Base-by-base conservation (phyloP, 116 monocot genomes). In the Trichopus zeylanicus region DNA sequence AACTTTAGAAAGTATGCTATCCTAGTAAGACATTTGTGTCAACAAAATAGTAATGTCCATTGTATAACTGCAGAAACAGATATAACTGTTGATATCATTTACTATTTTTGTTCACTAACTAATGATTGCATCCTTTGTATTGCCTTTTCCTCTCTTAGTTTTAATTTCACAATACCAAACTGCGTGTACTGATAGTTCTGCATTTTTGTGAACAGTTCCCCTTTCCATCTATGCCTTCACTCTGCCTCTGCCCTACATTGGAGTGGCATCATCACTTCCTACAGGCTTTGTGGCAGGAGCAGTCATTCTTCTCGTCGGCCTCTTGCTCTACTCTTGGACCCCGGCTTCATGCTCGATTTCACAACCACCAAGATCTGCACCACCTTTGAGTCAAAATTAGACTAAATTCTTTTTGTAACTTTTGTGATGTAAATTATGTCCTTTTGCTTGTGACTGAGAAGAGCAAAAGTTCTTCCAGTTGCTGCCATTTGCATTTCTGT, bases 161-260 rank as follows among this genome's bases (percentile, higher is more conserved):
- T 25, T 24, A 51, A 26, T n/a, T n/a, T n/a, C 26, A 51, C 1
- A 42, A 16, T 10, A 13, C 52, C 26, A 25, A 53, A 7, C n/a
- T n/a, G n/a, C n/a, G n/a, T n/a, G n/a, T n/a, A n/a, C n/a, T n/a
- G n/a, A 22, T 53, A 12, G 26, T 53, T 26, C 7, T 53, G 20
- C 21, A 18, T 53, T 18, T 13, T 24, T 53, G 10, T 21, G 21
- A 69, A 69, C 91, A 97, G 97, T 97, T 60, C 97, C 97, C n/a
- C 75, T 97, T 46, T 77, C 97, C 37, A 82, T 97, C 71, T 97
- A 77, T 16, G 90, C 82, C 51, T 97, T 97, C 91, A 97, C 97
- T 21, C 78, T 91, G 22, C 97, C 97, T 0, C 69, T 97, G 51
- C 97, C 97, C 8, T 91, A 87, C 66, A 73, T 91, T 1, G 91